These are phyloP conservation scores for Quercus variabilis DNA, from an alignment of 306 rosid species.

Conservation along the genomic window DNA sequence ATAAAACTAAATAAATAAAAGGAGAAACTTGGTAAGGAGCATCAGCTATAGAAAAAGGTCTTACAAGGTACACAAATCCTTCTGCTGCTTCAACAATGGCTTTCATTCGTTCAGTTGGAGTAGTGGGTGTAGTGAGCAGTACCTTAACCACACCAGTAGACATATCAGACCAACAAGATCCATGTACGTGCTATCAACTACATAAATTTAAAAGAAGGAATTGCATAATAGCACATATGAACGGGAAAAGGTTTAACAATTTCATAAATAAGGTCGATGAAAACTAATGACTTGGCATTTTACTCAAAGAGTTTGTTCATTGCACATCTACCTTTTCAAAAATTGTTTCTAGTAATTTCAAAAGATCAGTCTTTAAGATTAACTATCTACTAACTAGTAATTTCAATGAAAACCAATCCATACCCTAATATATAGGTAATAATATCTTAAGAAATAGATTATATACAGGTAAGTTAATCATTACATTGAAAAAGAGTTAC, in stretches of 20 bases:
- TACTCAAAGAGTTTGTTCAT: neutral
- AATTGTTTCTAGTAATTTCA: neutral
- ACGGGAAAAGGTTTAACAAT: neutral
- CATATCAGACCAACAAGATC: conserved; percentile 9
- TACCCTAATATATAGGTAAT: no score
- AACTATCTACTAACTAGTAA: neutral
- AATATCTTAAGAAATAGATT: no score
- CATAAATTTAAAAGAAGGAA: neutral
- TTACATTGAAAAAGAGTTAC: no score
- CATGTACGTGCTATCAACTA: neutral
- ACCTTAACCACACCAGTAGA: conserved; percentile 51
- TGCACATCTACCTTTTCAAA: neutral
- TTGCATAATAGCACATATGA: neutral
- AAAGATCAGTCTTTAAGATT: neutral
- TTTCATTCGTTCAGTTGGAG: conserved; percentile 74
- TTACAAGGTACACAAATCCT: conserved; percentile 84
- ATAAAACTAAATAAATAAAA: neutral
- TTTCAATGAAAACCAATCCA: no score
- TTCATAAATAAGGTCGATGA: neutral
- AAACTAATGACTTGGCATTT: neutral
- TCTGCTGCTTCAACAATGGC: conserved; percentile 81
- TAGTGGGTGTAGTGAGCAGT: conserved; percentile 86
- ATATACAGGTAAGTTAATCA: no score
- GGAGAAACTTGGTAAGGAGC: neutral
- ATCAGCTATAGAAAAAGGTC: conserved; percentile 19